phyloP scores from a whole-genome alignment of 345 rosid species.

The Xanthoceras sorbifolium region DNA sequence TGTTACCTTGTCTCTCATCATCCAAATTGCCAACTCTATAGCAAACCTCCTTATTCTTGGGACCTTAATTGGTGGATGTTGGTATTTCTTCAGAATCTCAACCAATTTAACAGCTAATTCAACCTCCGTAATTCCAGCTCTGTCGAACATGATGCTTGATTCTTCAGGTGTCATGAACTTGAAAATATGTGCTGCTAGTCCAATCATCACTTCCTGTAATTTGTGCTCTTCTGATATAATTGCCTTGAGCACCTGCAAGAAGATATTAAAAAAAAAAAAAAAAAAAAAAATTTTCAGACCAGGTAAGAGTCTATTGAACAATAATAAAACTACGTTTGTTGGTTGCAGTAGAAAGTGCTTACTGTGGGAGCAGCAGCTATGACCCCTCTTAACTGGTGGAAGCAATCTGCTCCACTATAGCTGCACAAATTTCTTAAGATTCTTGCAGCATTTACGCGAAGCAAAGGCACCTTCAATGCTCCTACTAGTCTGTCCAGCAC shows the following conservation, averaged over 20 bases:
- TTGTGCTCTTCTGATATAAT: conserved; percentile 64
- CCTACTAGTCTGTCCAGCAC: conserved; percentile 49
- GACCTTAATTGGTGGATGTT: conserved; percentile 62
- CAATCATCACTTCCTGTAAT: conserved; percentile 88
- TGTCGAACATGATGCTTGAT: conserved; percentile 40
- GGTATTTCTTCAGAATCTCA: conserved; percentile 53
- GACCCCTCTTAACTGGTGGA: conserved; percentile 51
- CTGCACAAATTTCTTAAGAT: conserved; percentile 71
- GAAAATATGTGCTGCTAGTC: conserved; percentile 63
- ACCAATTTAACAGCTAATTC: conserved; percentile 53
- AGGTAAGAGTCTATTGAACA: neutral
- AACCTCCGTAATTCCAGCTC: conserved; percentile 47
- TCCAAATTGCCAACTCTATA: conserved; percentile 76
- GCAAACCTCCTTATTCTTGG: conserved; percentile 83
- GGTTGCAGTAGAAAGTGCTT: conserved; percentile 27
- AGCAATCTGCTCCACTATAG: conserved; percentile 50
- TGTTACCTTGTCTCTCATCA: conserved; percentile 59
- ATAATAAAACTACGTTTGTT: neutral
- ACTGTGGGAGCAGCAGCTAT: conserved; percentile 68
- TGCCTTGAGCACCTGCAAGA: conserved; percentile 66
- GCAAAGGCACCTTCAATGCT: conserved; percentile 55
- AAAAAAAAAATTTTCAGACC: conserved; percentile 4
- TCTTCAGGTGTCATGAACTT: conserved; percentile 59
- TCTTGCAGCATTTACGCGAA: conserved; percentile 73
- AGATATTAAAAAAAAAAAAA: too few relatives aligned